phyloP scores from a whole-genome alignment of 345 rosid genomes.

The Murraya koenigii region DNA sequence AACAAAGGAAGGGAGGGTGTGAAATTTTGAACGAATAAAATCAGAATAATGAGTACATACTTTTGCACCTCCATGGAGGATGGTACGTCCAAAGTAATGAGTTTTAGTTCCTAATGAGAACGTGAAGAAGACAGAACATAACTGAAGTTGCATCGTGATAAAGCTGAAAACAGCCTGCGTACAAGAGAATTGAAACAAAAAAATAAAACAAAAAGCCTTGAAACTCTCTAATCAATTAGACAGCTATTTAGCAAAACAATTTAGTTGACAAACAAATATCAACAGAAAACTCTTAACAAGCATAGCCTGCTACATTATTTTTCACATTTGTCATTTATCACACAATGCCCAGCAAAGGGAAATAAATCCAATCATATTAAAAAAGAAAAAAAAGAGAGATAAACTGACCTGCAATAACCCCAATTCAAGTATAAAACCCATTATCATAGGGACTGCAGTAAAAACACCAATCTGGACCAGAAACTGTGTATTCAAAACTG shows the following conservation, averaged over 20 bases:
- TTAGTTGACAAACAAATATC: background rate
- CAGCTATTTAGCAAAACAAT: background rate
- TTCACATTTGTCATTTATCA: background rate
- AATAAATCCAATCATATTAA: background rate
- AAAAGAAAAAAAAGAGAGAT: background rate
- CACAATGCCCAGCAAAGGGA: background rate
- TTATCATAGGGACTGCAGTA: conserved; percentile 97
- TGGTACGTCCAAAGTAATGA: conserved; percentile 99
- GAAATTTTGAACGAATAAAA: background rate
- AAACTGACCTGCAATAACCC: conserved; percentile 84
- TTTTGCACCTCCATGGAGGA: conserved; percentile 98
- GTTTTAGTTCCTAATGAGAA: conserved; percentile 96
- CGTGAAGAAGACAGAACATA: conserved; percentile 98
- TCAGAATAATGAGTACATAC: conserved; percentile 34
- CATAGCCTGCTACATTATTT: background rate
- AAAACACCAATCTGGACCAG: conserved; percentile 97
- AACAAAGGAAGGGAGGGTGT: background rate
- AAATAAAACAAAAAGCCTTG: background rate
- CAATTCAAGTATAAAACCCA: conserved; percentile 95
- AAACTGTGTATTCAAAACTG: conserved; percentile 92
- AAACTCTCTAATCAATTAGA: background rate
- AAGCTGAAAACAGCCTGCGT: conserved; percentile 95
- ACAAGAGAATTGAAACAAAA: background rate
- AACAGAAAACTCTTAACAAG: background rate
- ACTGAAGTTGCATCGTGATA: conserved; percentile 94